Evolutionary conservation across 495 filamentous ascomycete genomes (phyloP), one percentile per base, ranked within the genome.

Genomic region (Lepidopterella palustris): DNA sequence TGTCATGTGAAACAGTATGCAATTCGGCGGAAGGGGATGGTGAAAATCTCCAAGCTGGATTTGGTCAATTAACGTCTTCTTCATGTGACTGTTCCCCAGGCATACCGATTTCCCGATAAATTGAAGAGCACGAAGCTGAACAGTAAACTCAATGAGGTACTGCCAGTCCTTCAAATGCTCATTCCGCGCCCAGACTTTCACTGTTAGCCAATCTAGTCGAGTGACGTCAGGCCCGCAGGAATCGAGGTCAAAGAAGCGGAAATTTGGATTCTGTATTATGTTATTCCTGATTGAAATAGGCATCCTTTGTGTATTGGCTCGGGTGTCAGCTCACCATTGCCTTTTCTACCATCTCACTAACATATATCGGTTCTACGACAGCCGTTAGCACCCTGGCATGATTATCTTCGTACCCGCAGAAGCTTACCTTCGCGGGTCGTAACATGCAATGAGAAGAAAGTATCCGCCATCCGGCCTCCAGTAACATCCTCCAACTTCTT

Each of bases 381-480:
- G n/a, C 18, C 20, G 21, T 57, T 35, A 57, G 40, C 20, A 51
- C n/a, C n/a, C n/a, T n/a, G n/a, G n/a, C 24, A 24, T 51, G n/a
- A 6, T 13, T 21, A 10, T 2, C 10, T 42, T 18, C 10, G 2
- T 15, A 13, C 18, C 10, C 9, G 2, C 9, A 3, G 10, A 35
- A 62, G 40, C 63, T 60, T 62, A 72, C 70, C 71, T 40, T 72
- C 62, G 9, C 69, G 53, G 20, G 54, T 68, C 40, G 63, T 62
- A 39, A 70, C 61, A 73, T 96, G 92, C 24, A 98, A 72, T 0
- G 89, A 87, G 70, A 96, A 95, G 80, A 95, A 97, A 9, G 84
- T 82, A 72, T 96, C 88, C n/a, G 84, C 88, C 76, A 95, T 85
- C 54, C 84, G 81, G 61, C 76, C 82, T 28, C 81, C 81, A 21